Conservation (phyloP, 1,139 yeast genomes). For the Nakaseomyces delphensis region DNA sequence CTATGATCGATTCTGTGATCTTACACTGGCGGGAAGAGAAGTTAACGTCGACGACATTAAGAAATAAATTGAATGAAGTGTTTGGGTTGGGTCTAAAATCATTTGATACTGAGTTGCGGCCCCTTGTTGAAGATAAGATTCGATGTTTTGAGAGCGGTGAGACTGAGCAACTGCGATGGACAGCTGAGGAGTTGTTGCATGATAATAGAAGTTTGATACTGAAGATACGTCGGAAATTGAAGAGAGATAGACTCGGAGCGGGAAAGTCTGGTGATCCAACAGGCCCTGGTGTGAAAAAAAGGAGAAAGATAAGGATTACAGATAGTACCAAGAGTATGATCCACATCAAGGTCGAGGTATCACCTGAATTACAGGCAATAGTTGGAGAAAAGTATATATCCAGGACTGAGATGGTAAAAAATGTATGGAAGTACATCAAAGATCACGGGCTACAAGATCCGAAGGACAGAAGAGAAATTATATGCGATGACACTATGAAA, state of each 20-base stretch:
- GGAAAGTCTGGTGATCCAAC: background rate
- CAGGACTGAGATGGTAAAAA: conserved; percentile 13
- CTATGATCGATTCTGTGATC: conserved; percentile 4
- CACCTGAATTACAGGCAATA: background rate
- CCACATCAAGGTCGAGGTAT: background rate
- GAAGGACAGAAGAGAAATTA: conserved; percentile 50
- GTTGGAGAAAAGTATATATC: conserved; percentile 5
- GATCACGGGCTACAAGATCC: conserved; percentile 58
- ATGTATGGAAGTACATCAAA: conserved; percentile 66
- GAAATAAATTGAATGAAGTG: background rate
- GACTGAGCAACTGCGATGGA: background rate
- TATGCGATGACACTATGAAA: conserved; percentile 54
- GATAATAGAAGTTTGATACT: background rate
- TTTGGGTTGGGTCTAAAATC: conserved; percentile 1
- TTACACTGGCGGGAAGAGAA: conserved; percentile 1
- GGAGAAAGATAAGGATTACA: background rate
- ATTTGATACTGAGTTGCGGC: background rate
- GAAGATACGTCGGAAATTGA: background rate
- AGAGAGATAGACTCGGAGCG: background rate
- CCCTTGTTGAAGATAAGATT: background rate
- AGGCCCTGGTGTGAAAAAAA: too few species aligned
- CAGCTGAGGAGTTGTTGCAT: background rate
- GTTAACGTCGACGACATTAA: background rate
- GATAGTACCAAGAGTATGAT: conserved; percentile 2
- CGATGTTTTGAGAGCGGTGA: background rate